Percentiles rank a stretch among this genome's conserved stretches.
phyloP scores from a whole-genome alignment of 2,329 filamentous ascomycete genomes.

The Monilinia fructigena region DNA sequence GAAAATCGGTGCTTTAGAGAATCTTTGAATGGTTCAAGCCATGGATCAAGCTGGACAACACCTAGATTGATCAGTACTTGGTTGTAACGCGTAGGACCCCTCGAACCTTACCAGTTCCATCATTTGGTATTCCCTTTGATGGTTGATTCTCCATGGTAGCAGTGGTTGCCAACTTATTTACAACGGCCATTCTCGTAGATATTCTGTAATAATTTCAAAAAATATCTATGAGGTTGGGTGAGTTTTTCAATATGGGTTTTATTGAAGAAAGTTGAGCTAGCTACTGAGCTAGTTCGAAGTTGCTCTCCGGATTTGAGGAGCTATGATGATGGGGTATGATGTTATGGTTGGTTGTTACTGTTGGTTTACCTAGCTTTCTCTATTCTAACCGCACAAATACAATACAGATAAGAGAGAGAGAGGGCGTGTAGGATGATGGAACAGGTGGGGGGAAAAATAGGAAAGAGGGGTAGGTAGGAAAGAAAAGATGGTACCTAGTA shows the following conservation, averaged over 20 bases:
- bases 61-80: conserved; percentile 52
- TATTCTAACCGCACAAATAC: conserved; percentile 8
- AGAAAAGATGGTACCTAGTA: not conserved
- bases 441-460: too few species aligned
- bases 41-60: conserved; percentile 84
- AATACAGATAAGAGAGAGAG: conserved; percentile 4
- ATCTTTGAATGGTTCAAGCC: conserved; percentile 80
- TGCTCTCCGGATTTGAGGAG: conserved; percentile 13
- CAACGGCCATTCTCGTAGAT: conserved; percentile 34
- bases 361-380: conserved; percentile 8
- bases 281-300: not conserved
- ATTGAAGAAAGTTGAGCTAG: conserved; percentile 16
- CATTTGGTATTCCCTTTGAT: conserved; percentile 56
- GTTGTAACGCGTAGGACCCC: not conserved
- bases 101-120: conserved; percentile 64
- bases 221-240: not conserved
- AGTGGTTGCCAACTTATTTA: conserved; percentile 36
- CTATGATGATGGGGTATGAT: conserved; percentile 22
- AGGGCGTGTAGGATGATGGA: not conserved
- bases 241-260: conserved; percentile 1
- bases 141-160: conserved; percentile 41
- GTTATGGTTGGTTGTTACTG: conserved; percentile 4
- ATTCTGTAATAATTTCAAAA: not conserved
- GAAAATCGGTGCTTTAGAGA: conserved; percentile 72
- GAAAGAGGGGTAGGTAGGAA: not conserved